phyloP scores from a whole-genome alignment of 2,329 filamentous ascomycete genomes.

The Clonostachys chloroleuca region DNA sequence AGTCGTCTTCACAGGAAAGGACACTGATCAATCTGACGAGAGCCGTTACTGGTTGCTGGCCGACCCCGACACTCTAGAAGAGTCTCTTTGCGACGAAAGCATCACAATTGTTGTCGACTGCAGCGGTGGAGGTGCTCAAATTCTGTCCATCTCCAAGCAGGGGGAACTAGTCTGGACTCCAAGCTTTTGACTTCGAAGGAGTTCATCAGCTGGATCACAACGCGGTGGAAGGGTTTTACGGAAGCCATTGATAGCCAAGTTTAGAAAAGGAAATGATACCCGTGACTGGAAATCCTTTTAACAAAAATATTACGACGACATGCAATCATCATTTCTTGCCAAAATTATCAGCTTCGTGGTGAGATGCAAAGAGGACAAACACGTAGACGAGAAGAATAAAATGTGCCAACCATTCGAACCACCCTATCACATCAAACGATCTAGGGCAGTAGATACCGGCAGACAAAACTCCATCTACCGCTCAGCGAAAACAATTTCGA shows the following conservation, averaged over 20 bases:
- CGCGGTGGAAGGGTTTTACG: conserved; percentile 28
- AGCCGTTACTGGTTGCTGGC: conserved; percentile 70
- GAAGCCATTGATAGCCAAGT: conserved; percentile 16
- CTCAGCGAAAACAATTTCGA: conserved; percentile 40
- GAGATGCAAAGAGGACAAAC: conserved; percentile 2
- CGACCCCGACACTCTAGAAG: conserved; percentile 88
- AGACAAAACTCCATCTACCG: conserved; percentile 58
- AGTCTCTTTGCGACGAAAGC: conserved; percentile 76
- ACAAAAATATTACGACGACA: not conserved
- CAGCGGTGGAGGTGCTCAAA: conserved; percentile 42
- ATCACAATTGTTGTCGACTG: conserved; percentile 78
- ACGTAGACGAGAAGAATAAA: conserved; percentile 6
- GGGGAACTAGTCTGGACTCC: conserved; percentile 66
- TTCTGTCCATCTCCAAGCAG: conserved; percentile 75
- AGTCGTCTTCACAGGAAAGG: conserved; percentile 68
- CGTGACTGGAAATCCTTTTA: conserved; percentile 2
- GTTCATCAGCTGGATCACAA: conserved; percentile 29
- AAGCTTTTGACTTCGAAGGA: conserved; percentile 62
- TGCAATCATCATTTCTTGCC: too few species aligned
- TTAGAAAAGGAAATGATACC: conserved; percentile 19
- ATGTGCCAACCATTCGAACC: conserved; percentile 82
- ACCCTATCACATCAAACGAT: conserved; percentile 70
- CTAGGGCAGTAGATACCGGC: conserved; percentile 88
- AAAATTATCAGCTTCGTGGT: not conserved
- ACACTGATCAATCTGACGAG: conserved; percentile 36